Conservation (phyloP, 192 early-diverging fungal species). For the Umbelopsis vinacea region DNA sequence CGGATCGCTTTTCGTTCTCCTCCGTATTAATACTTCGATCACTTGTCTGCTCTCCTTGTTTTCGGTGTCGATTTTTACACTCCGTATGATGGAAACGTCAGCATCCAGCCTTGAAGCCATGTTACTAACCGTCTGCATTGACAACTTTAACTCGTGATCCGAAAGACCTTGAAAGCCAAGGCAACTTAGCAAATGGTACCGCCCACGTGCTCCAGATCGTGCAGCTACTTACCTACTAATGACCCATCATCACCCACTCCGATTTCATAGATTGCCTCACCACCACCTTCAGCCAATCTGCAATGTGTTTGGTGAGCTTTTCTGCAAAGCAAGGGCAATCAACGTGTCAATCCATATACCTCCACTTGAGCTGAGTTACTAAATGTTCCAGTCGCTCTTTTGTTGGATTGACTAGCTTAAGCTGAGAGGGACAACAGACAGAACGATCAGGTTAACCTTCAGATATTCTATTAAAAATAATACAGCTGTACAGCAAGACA, state of each 20-base stretch:
- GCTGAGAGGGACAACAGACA: constrained; percentile 45
- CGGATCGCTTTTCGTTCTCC: constrained; percentile 54
- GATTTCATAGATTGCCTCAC: constrained; percentile 87
- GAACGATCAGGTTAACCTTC: neutral
- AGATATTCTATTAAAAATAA: too few relatives aligned
- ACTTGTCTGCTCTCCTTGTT: constrained; percentile 45
- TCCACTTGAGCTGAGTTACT: constrained; percentile 91
- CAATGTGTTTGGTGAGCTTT: neutral
- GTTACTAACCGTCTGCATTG: constrained; percentile 61
- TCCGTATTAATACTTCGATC: constrained; percentile 77
- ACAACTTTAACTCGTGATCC: constrained; percentile 58
- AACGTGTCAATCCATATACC: constrained; percentile 42
- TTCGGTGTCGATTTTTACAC: constrained; percentile 39
- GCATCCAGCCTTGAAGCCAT: constrained; percentile 70
- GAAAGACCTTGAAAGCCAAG: constrained; percentile 47
- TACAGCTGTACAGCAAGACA: too few relatives aligned
- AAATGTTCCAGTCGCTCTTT: constrained; percentile 81
- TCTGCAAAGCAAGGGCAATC: neutral
- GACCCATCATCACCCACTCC: constrained; percentile 87
- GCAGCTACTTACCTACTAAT: constrained; percentile 57
- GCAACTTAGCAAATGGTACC: neutral
- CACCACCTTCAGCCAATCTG: constrained; percentile 82
- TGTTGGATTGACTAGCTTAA: constrained; percentile 69
- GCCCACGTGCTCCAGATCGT: neutral
- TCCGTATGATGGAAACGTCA: constrained; percentile 67